Base-by-base conservation (phyloP, 176 grass and related monocot species). In the Triticum monococcum region DNA sequence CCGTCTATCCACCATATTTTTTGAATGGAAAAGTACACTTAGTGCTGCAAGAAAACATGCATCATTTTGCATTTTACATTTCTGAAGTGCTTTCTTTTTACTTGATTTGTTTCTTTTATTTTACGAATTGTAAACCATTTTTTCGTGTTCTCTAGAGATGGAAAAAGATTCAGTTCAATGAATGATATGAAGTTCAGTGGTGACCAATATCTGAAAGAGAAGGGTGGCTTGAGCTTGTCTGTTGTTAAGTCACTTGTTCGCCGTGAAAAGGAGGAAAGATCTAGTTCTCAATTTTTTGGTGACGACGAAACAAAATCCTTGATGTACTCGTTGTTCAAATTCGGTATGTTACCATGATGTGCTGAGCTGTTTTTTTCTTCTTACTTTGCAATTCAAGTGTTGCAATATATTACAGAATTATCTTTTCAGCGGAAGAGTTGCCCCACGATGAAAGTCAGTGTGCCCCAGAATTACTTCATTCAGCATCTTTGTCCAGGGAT, bases 171-270 rank as follows among this genome's bases (percentile, higher is more conserved):
- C 80, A 93, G 88, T 64, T 94, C 97, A 83, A 86, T 99, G 85
- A 92, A 79, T 84, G 92, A 93, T 79, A 87, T 94, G 82, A 91
- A 64, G 83, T 86, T 82, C 71, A 75, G 62, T 84, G 90, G 90
- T 31, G 90, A 94, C 25, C 86, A 92, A 79, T 77, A 86, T 60
- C 77, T 85, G 9, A 98, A 96, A 83, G 97, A 96, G 64, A 99
- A 94, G 77, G 86, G 86, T 16, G 86, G 97, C 76, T 90, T 96
- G 90, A 96, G 90, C 77, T 91, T 99, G 13, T 96, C 92, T 90
- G 87, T 85, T 77, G 89, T 99, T 81, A 99, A 96, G 81, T 99
- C 93, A 88, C 87, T 99, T 86, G 92, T 99, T 87, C 85, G 90
- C 38, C 90, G 94, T 45, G 92, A 99, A 77, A 99, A 91, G 79